Evolutionary conservation across 2,329 filamentous ascomycete species (phyloP).

Genomic region (Colletotrichum echinochloae): DNA sequence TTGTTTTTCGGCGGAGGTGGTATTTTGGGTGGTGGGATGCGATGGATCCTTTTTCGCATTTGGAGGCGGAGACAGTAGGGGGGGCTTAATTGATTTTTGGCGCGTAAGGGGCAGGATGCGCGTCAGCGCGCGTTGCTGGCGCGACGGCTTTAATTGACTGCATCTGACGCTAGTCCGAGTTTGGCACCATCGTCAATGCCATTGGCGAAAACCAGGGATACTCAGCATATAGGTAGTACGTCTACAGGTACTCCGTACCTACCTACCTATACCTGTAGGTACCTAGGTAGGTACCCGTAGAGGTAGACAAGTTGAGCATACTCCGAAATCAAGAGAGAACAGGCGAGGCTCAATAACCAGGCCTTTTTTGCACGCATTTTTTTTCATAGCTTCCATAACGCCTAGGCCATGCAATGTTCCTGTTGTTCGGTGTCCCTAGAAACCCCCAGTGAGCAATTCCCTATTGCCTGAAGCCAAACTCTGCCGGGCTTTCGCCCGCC

Average conservation of each 20-base stretch:
- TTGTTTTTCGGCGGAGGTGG: constrained; percentile 38
- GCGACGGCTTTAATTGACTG: constrained; percentile 56
- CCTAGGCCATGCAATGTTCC: neutral
- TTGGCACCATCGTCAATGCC: neutral
- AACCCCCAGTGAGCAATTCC: neutral
- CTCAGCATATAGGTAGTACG: neutral
- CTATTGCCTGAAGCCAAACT: neutral
- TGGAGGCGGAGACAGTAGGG: constrained; percentile 32
- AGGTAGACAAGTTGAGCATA: no score
- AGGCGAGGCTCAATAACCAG: neutral
- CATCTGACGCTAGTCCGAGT: constrained; percentile 43
- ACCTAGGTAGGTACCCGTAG: no score
- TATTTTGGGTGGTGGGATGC: constrained; percentile 38
- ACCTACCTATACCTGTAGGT: no score
- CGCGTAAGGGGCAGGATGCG: constrained; percentile 44
- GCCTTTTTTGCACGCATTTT: neutral
- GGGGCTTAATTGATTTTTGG: constrained; percentile 40
- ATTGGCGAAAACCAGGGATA: neutral
- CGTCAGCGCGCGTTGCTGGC: constrained; percentile 47
- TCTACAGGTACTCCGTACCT: no score
- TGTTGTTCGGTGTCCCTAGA: neutral
- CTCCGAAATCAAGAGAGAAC: neutral
- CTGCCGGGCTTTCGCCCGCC: neutral
- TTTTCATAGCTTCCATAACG: constrained; percentile 9
- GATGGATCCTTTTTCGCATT: constrained; percentile 39